These are phyloP conservation scores for Ophiostoma montium DNA, from an alignment of 2,329 filamentous ascomycete species.

Conservation along the genomic window DNA sequence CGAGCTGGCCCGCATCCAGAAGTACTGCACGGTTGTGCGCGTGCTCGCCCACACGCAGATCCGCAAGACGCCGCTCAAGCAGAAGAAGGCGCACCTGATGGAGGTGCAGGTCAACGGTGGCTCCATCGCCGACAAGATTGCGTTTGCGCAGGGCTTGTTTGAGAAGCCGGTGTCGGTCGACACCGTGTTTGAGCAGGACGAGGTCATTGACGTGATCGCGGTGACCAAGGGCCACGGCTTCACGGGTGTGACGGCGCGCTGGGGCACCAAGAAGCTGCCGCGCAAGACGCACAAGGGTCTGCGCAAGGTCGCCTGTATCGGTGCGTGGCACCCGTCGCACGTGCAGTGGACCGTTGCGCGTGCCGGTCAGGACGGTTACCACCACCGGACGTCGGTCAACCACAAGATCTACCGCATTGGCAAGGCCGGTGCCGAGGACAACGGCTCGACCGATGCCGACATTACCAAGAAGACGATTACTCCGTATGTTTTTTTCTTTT, in stretches of 20 bases:
- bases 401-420: conserved; percentile 99
- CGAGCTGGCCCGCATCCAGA: conserved; percentile 99
- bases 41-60: conserved; percentile 99
- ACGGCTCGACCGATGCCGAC: conserved; percentile 88
- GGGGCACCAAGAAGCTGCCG: conserved; percentile 99
- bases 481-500: conserved; percentile 56
- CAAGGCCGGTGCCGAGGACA: conserved; percentile 80
- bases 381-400: conserved; percentile 99
- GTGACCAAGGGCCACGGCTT: conserved; percentile 99
- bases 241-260: conserved; percentile 91
- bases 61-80: conserved; percentile 97
- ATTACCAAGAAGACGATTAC: conserved; percentile 99
- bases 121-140: conserved; percentile 89
- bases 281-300: conserved; percentile 99
- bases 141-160: conserved; percentile 88
- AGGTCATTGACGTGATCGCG: conserved; percentile 98
- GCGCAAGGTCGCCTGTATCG: conserved; percentile 99
- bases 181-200: conserved; percentile 96
- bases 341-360: conserved; percentile 99
- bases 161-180: conserved; percentile 96
- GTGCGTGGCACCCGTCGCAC: conserved; percentile 99
- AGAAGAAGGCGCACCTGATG: conserved; percentile 99
- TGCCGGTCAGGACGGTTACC: conserved; percentile 99
- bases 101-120: conserved; percentile 99
- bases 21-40: conserved; percentile 99